Base-by-base conservation (phyloP, 495 filamentous ascomycete species). In the Acidomyces sp. region DNA sequence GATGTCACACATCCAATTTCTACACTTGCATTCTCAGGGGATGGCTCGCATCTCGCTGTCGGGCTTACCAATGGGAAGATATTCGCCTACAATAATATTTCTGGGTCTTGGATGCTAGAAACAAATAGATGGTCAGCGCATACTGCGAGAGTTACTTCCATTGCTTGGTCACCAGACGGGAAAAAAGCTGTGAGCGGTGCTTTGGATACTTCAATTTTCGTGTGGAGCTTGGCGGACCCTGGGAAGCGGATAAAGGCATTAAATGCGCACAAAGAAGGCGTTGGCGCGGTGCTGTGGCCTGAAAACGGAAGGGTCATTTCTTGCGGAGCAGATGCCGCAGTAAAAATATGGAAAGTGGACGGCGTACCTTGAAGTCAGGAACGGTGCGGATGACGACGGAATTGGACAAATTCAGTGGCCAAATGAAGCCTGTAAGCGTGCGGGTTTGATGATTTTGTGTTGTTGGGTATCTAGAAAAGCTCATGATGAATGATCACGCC, bases 261-360 rank as follows among this genome's bases (percentile, higher is more conserved):
- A 20, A 85, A 92, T 55, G 85, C 87, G 33, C 90, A 97, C 58
- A 93, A 94, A 63, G 90, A 95, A 42, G 90, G 90, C 2, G 84
- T 97, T 6, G 82, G 80, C 51, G 86, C 81, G 3, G 86, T 96
- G 4, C 71, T 65, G 6, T 97, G 90, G 92, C 69, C 82, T 13
- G 71, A 72, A 6, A 73, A 66, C 17, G 66, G 63, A n/a, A 82
- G 71, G 61, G 69, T 95, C 22, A 73, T 79, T 2, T 88, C 78
- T 47, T 72, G 71, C 19, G 90, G 90, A 9, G 83, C 78, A 1
- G 90, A 97, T 70, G 86, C 83, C 30, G 75, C 82, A 0, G 71
- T 96, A 17, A 97, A 94, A 70, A 68, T 85, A 31, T 96, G 90
- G 90, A 70, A 66, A 45, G 76, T 93, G 2, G 69, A 77, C 49